Conservation (phyloP, 2,329 filamentous ascomycete genomes). For the Clonostachys rhizophaga region DNA sequence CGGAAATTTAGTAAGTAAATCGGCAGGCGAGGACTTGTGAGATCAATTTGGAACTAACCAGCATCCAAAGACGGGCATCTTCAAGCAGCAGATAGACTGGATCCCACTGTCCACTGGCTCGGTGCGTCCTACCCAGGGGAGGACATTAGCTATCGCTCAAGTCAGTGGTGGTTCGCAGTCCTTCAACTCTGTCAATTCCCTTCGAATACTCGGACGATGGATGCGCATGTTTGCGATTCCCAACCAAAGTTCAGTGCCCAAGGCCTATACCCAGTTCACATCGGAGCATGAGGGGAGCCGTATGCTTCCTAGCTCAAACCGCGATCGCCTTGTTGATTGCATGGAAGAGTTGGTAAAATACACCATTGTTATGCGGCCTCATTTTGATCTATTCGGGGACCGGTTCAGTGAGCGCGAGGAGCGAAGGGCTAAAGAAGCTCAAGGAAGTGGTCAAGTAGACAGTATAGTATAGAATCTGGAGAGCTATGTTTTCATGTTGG, state of each 20-base stretch:
- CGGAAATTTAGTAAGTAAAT: conserved; percentile 47
- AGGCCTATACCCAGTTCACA: conserved; percentile 56
- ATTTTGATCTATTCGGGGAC: conserved; percentile 57
- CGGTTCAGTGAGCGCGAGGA: conserved; percentile 48
- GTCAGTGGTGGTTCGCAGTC: conserved; percentile 61
- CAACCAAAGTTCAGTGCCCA: conserved; percentile 61
- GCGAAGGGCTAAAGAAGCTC: conserved; percentile 11
- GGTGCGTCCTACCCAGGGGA: conserved; percentile 61
- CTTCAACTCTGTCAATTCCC: conserved; percentile 62
- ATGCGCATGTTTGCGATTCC: conserved; percentile 67
- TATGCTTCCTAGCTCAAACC: conserved; percentile 49
- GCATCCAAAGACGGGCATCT: conserved; percentile 48
- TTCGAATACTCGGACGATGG: conserved; percentile 64
- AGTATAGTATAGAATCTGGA: too few species aligned
- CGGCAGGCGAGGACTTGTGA: not conserved
- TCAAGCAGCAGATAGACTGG: conserved; percentile 71
- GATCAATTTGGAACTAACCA: not conserved
- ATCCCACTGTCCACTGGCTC: conserved; percentile 58
- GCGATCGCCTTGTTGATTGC: conserved; percentile 58
- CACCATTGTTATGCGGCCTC: conserved; percentile 58
- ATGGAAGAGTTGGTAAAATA: conserved; percentile 71
- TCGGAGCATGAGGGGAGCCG: conserved; percentile 43
- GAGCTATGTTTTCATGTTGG: too few species aligned
- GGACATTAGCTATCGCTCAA: conserved; percentile 57
- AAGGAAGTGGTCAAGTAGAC: conserved; percentile 1